Evolutionary conservation across 2,329 filamentous ascomycete genomes (phyloP), one percentile per base, ranked within the genome.

Genomic region (Colletotrichum tamarilloi): DNA sequence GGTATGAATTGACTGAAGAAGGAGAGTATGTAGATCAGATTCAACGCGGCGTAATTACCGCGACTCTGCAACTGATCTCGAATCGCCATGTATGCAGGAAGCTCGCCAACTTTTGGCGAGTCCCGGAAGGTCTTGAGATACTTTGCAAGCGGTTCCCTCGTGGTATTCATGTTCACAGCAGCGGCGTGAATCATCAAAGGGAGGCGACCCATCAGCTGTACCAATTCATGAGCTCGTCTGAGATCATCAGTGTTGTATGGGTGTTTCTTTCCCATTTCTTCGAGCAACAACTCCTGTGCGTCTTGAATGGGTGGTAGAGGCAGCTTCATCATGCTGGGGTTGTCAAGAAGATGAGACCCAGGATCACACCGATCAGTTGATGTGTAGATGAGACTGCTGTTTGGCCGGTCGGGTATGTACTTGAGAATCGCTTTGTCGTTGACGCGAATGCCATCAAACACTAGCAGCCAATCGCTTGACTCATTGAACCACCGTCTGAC

Each of bases 171-270:
- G 42, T 91, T 87, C 74, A 90, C 87, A 1, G 90, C 90, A 2
- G 92, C 89, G 0, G 91, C 89, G 76, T 93, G 91, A 24, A 94
- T 92, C 75, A 92, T 92, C 7, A 93, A 83, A 1, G 92, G 92
- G 16, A 94, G 82, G 67, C 90, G 87, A 26, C 90, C 90, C 82
- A 93, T 91, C 58, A 91, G 81, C 56, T 88, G 85, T 1, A 93
- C 91, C 19, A 94, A 78, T 72, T 92, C 88, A n/a, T 84, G 85
- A 0, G 91, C 91, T 68, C 89, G 88, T 46, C 82, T 83, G 9
- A 85, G 79, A 75, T 93, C 91, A 38, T 89, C 87, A 12, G 84
- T 81, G 0, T 84, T 88, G 78, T 82, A 86, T 0, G 91, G 89
- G 68, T 86, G 82, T 73, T 83, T 88, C 76, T 90, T 91, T 12